Evolutionary conservation across 192 early-diverging fungal genomes (phyloP).

Genomic region (Podila epigama): DNA sequence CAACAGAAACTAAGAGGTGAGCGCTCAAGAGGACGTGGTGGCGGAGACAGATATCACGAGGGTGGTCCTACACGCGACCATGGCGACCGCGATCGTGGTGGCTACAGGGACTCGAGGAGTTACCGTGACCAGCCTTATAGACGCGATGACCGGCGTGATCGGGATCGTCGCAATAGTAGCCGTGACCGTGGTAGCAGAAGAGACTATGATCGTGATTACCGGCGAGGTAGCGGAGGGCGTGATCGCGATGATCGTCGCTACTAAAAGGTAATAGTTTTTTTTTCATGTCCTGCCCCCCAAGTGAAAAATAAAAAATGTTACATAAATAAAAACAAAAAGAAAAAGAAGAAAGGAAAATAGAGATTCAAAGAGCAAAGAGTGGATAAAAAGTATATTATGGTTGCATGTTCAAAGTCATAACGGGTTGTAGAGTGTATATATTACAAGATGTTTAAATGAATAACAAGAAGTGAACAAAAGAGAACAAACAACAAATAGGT

Average conservation of each 20-base stretch:
- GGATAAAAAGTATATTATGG: too few relatives aligned
- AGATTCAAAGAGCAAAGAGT: too few relatives aligned
- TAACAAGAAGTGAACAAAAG: background rate
- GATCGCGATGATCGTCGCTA: constrained; percentile 44
- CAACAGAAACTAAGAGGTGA: constrained; percentile 42
- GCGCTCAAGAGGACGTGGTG: constrained; percentile 44
- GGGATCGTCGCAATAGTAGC: constrained; percentile 49
- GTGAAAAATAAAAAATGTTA: background rate
- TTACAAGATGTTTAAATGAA: too few relatives aligned
- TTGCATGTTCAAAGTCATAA: too few relatives aligned
- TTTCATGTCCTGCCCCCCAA: background rate
- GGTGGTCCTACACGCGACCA: constrained; percentile 31
- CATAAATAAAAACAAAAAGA: background rate
- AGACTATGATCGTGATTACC: constrained; percentile 61
- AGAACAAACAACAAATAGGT: background rate
- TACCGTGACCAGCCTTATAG: constrained; percentile 47
- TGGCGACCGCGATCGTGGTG: constrained; percentile 52
- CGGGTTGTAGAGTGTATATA: too few relatives aligned
- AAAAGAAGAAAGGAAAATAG: background rate
- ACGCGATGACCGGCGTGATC: constrained; percentile 33
- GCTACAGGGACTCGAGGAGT: constrained; percentile 31
- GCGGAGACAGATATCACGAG: constrained; percentile 33
- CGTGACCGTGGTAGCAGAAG: constrained; percentile 51
- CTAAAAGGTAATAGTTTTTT: constrained; percentile 11
- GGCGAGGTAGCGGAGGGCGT: constrained; percentile 18